Evolutionary conservation across 1,284 basidiomycete genomes (phyloP).

Genomic region (Erythrobasidium hasegawianum): DNA sequence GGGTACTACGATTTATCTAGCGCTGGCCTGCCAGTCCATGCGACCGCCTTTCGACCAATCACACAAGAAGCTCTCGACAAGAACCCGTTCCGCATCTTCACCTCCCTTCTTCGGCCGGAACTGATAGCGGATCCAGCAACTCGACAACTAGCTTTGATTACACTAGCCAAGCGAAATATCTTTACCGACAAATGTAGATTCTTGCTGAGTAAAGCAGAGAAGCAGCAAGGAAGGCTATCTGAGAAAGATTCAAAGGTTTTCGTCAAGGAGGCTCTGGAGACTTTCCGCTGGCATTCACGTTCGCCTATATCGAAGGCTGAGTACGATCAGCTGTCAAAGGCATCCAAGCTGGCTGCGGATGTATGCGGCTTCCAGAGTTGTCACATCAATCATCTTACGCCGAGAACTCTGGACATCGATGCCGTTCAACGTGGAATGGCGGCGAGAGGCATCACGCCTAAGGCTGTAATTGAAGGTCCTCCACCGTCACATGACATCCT

Average conservation of each 20-base stretch:
- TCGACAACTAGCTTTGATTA: conserved; percentile 43
- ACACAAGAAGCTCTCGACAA: conserved; percentile 44
- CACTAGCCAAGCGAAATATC: conserved; percentile 48
- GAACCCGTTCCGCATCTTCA: conserved; percentile 53
- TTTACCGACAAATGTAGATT: conserved; percentile 47
- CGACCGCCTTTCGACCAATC: conserved; percentile 51
- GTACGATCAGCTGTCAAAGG: conserved; percentile 48
- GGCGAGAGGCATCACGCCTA: conserved; percentile 50
- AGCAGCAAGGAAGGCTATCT: conserved; percentile 43
- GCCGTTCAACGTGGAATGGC: conserved; percentile 50
- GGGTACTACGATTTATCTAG: conserved; percentile 52
- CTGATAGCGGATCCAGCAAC: conserved; percentile 46
- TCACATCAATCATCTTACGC: conserved; percentile 54
- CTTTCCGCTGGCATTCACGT: conserved; percentile 51
- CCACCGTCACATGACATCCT: conserved; percentile 50
- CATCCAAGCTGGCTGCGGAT: conserved; percentile 51
- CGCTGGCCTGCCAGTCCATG: conserved; percentile 51
- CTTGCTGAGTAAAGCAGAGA: conserved; percentile 48
- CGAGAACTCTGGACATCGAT: conserved; percentile 52
- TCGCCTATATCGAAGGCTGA: conserved; percentile 47
- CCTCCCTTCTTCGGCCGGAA: conserved; percentile 49
- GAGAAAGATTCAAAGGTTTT: conserved; percentile 44
- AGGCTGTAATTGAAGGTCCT: conserved; percentile 51
- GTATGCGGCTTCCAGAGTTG: conserved; percentile 50
- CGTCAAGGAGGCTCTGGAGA: conserved; percentile 49